Base-by-base conservation (phyloP, 2,329 filamentous ascomycete species). In the Hymenoscyphus fructigenus region DNA sequence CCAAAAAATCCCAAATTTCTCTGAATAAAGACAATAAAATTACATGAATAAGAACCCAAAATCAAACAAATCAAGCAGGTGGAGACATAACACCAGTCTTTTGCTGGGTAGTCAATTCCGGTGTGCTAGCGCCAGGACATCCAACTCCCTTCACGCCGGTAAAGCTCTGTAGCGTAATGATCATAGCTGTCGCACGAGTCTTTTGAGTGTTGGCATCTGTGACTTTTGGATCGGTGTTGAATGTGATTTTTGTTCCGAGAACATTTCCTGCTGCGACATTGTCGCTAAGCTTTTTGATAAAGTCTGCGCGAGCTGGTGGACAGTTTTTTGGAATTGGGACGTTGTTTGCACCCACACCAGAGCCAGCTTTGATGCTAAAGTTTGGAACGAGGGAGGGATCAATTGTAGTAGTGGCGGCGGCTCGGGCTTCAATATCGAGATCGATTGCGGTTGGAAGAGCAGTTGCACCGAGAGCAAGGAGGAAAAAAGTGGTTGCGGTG, bases 221-320 rank as follows among this genome's bases (percentile, higher is more conserved):
- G 5, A 66, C 59, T 20, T 28, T 56, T 9, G 61, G 44, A 59
- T 66, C 26, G 23, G 58, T 66, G 53, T 65, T 68, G 59, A 68
- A 68, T 0, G 56, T 64, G 9, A 68, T 66, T 12, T 62, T 62
- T 6, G 56, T 63, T 6, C 67, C 67, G 5, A 66, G 65, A 20
- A 68, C 67, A 47, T 66, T 66, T n/a, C 67, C 67, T n/a, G 65
- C 65, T n/a, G 65, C 65, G n/a, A 68, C 63, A 20, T 66, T 66
- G 9, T 60, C 41, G 47, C 36, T 62, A 3, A 68, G 38, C 55
- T 65, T 66, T 20, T 58, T 28, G 20, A 68, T 64, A 47, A 68
- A 68, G 28, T 61, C 65, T 23, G 26, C 44, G 14, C 67, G 65
- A 23, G 65, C 23, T 12, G 67, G 67, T 14, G 67, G 67, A 29